Evolutionary conservation across 768 basidiomycete genomes (phyloP), one percentile per base, ranked within the genome.

Genomic region (Termitomyces sp.): DNA sequence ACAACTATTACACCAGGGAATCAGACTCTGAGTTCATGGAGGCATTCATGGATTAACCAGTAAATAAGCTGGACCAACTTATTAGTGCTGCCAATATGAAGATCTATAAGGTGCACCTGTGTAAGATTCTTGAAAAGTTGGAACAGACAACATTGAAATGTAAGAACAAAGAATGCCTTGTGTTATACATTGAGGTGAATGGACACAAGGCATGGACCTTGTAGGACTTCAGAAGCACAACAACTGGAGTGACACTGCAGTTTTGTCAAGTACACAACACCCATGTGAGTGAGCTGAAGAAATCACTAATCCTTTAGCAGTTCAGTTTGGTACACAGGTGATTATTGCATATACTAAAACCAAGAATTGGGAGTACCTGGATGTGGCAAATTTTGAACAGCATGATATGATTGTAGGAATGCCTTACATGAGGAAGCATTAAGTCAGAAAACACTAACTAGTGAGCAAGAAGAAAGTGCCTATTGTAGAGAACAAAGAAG

Each of bases 381-480:
- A n/a, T n/a, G 34, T 36, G 9, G 34, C 34, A 13, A 36, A 36
- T 36, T 32, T 32, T 32, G 31, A 32, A 5, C 5, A 5, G 12
- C 14, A 36, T 36, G 69, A 76, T 29, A 56, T 68, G 48, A 68
- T 77, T 0, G 59, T 77, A 0, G 72, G 76, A 0, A 71, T 65
- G 4, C 69, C 70, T 1, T 77, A 72, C 47, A 69, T 75, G 64
- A 47, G 47, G 0, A 47, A 56, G n/a, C 59, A 71, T 42, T 54
- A n/a, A n/a, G n/a, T n/a, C n/a, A n/a, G n/a, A n/a, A n/a, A n/a
- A n/a, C n/a, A n/a, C n/a, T n/a, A n/a, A n/a, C n/a, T n/a, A n/a
- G n/a, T n/a, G n/a, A n/a, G n/a, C n/a, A n/a, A n/a, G n/a, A n/a
- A n/a, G n/a, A n/a, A n/a, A n/a, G n/a, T n/a, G n/a, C n/a, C n/a